Evolutionary conservation across 192 early-diverging fungal genomes (phyloP), one percentile per base, ranked within the genome.

Genomic region (Backusella psychrophila): DNA sequence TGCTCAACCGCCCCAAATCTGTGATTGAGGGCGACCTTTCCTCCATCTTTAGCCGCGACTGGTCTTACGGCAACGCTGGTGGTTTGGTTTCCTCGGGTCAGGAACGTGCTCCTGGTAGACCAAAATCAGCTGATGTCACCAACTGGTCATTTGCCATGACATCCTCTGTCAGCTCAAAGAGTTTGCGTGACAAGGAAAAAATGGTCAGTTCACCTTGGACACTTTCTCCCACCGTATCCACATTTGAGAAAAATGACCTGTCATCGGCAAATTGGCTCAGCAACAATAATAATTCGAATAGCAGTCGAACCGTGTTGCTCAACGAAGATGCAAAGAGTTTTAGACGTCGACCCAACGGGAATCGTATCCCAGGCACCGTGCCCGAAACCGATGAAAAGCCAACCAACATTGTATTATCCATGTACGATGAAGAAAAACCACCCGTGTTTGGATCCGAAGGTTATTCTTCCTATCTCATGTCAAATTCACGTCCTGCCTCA

Each of bases 91-190:
- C 33, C 33, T 33, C 29, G 11, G 17, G 65, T 23, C 42, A 78
- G 21, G 71, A 75, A 5, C 56, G 39, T 36, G 49, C 34, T 39
- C 66, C 35, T 26, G 74, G 72, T 65, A 46, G 82, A 44, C 82
- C 82, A 44, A 83, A 80, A 38, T 83, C 82, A 41, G 82, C 82
- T 29, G 82, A 83, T 69, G 46, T 83, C 15, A 73, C 78, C 35
- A 75, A 80, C 12, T 83, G 82, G 82, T 80, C 77, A 41, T 74
- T 78, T 66, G 46, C n/a, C 8, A 53, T 72, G 26, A 38, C 26
- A 19, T 59, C 72, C 12, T 73, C 72, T 9, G 35, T 73, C 14
- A 73, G 44, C 17, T 59, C 49, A 36, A 73, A 73, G 14, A 52
- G 53, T 7, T 8, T 63, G 23, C 56, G 56, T 63, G 23, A 63